phyloP scores from a whole-genome alignment of 805 yeast species.

The Suhomyces pyralidae region DNA sequence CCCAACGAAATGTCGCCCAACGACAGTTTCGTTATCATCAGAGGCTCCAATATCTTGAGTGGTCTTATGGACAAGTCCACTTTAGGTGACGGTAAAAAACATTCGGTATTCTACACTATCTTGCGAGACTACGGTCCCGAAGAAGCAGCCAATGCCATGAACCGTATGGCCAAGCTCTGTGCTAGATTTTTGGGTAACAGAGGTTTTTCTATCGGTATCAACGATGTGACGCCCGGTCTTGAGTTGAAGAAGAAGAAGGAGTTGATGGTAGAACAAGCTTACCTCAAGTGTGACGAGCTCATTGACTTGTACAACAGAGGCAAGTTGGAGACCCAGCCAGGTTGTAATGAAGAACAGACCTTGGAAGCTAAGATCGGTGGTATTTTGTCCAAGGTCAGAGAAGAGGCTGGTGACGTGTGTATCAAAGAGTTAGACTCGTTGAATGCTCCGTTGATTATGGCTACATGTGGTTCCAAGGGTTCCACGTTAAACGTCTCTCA shows the following conservation, averaged over 20 bases:
- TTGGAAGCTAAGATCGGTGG: conserved; percentile 98
- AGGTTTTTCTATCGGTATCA: conserved; percentile 96
- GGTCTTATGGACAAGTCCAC: conserved; percentile 98
- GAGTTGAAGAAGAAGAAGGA: conserved; percentile 78
- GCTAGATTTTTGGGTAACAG: conserved; percentile 92
- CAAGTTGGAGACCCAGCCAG: conserved; percentile 95
- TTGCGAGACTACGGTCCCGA: conserved; percentile 95
- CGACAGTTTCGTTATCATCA: conserved; percentile 88
- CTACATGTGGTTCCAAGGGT: conserved; percentile 98
- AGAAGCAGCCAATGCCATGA: conserved; percentile 95
- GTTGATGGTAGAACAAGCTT: conserved; percentile 84
- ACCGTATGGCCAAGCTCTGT: conserved; percentile 98
- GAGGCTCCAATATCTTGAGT: conserved; percentile 83
- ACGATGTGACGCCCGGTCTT: conserved; percentile 91
- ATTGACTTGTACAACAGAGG: conserved; percentile 78
- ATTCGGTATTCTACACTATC: conserved; percentile 92
- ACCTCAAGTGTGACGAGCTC: conserved; percentile 85
- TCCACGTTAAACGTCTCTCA: conserved; percentile 97
- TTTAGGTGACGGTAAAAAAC: conserved; percentile 97
- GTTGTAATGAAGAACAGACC: conserved; percentile 98
- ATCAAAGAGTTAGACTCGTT: conserved; percentile 83
- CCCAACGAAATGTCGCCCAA: conserved; percentile 97
- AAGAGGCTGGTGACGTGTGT: conserved; percentile 98
- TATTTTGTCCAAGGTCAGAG: conserved; percentile 91
- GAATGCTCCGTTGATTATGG: conserved; percentile 97